Percentiles rank a stretch among this genome's conserved stretches.
Conservation (phyloP, 192 early-diverging fungal species). For the Radiomyces spectabilis region DNA sequence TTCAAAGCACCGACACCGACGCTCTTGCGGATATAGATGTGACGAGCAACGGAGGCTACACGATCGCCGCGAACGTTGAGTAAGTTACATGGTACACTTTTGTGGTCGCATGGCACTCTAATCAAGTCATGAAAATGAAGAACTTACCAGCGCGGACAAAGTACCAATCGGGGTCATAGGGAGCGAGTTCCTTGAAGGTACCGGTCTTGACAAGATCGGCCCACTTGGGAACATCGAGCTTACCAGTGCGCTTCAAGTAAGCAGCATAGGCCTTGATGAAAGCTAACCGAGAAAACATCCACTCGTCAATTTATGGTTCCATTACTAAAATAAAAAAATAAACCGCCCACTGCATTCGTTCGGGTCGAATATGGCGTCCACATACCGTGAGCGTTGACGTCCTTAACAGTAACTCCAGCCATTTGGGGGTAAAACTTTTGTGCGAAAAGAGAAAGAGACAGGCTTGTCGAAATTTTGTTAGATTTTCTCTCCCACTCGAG, state of each 20-base stretch:
- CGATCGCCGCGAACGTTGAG: no score
- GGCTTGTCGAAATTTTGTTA: no score
- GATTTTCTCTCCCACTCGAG: no score
- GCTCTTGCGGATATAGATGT: slow-evolving; percentile 93
- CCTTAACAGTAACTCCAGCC: slow-evolving; percentile 89
- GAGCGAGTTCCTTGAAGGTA: slow-evolving; percentile 93
- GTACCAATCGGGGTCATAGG: slow-evolving; percentile 99
- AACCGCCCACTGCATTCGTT: background rate
- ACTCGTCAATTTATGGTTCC: no score
- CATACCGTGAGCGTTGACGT: slow-evolving; percentile 83
- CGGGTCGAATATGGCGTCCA: no score
- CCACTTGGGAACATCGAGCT: slow-evolving; percentile 98
- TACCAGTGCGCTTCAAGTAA: slow-evolving; percentile 98
- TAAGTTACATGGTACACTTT: no score
- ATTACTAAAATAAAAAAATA: slow-evolving; percentile 1
- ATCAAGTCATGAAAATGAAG: no score
- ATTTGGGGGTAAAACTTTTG: no score
- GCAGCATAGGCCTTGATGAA: slow-evolving; percentile 99
- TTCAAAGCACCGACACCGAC: slow-evolving; percentile 93
- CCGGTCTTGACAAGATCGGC: slow-evolving; percentile 98
- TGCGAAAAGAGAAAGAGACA: background rate
- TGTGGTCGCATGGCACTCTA: no score
- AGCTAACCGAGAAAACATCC: slow-evolving; percentile 47
- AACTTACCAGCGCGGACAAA: slow-evolving; percentile 92
- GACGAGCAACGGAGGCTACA: slow-evolving; percentile 86